A percentile compares a stretch with the other conserved stretches of the same genome.
phyloP scores from a whole-genome alignment of 1,139 yeast species.

The Kodamaea plutei region DNA sequence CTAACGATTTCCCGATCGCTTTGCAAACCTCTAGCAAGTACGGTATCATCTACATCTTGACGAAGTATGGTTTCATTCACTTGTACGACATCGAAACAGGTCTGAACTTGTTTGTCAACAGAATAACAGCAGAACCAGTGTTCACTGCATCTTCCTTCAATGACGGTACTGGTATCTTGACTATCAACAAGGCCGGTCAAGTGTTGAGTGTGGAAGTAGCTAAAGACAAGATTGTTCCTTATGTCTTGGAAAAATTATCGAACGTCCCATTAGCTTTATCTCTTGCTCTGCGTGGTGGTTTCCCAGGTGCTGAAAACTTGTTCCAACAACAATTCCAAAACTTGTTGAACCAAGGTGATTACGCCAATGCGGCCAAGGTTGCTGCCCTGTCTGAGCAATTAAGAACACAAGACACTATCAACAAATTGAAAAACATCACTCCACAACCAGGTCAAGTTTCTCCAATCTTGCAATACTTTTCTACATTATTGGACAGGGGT shows the following conservation, averaged over 20 bases:
- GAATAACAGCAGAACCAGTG: slow-evolving; percentile 94
- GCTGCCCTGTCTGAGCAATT: slow-evolving; percentile 95
- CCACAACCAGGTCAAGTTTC: slow-evolving; percentile 96
- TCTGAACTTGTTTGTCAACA: slow-evolving; percentile 86
- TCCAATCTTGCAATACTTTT: slow-evolving; percentile 90
- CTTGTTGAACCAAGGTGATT: slow-evolving; percentile 80
- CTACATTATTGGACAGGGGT: slow-evolving; percentile 89
- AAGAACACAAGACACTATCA: slow-evolving; percentile 92
- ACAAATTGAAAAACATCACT: slow-evolving; percentile 85
- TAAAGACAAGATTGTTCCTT: slow-evolving; percentile 81
- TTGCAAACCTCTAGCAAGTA: slow-evolving; percentile 81
- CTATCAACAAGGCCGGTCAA: slow-evolving; percentile 94
- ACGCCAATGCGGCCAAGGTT: slow-evolving; percentile 88
- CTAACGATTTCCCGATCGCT: slow-evolving; percentile 94
- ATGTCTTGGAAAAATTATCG: slow-evolving; percentile 79
- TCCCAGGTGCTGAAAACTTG: slow-evolving; percentile 94
- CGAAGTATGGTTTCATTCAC: slow-evolving; percentile 96
- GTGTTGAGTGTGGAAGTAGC: slow-evolving; percentile 90
- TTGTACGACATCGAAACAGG: slow-evolving; percentile 93
- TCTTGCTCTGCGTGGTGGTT: slow-evolving; percentile 90
- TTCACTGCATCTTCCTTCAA: slow-evolving; percentile 83
- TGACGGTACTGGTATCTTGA: slow-evolving; percentile 76
- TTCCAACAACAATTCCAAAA: slow-evolving; percentile 90
- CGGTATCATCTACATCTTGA: slow-evolving; percentile 83
- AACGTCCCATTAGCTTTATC: slow-evolving; percentile 85